Evolutionary conservation across 2,329 filamentous ascomycete genomes (phyloP).

Genomic region (Aspergillus hiratsukae): DNA sequence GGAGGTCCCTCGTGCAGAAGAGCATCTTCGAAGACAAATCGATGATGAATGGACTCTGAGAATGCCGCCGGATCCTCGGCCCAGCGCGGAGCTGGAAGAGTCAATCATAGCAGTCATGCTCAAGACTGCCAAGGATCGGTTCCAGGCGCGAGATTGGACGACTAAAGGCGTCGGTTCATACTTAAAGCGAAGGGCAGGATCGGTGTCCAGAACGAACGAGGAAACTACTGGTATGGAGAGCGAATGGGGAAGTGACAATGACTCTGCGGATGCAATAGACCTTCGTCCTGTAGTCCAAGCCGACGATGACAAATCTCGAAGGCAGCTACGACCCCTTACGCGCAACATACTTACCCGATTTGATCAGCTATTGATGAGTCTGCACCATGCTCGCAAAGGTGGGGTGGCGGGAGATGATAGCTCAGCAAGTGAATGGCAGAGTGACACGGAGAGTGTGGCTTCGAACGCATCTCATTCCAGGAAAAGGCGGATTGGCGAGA

Average conservation of each 20-base stretch:
- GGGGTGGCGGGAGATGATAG: constrained; percentile 31
- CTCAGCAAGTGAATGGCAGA: constrained; percentile 26
- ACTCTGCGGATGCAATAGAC: constrained; percentile 5
- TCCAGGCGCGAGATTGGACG: constrained; percentile 42
- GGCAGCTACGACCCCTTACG: constrained; percentile 63
- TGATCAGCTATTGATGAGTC: constrained; percentile 63
- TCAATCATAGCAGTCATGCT: constrained; percentile 64
- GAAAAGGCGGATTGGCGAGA: constrained; percentile 3
- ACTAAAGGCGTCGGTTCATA: background rate
- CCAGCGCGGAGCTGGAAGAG: constrained; percentile 64
- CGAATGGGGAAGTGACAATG: constrained; percentile 17
- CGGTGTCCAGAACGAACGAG: constrained; percentile 8
- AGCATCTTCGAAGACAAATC: constrained; percentile 47
- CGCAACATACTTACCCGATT: constrained; percentile 66
- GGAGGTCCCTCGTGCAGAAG: constrained; percentile 56
- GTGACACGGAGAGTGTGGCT: constrained; percentile 23
- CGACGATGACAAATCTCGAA: constrained; percentile 65
- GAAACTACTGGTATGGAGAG: constrained; percentile 16
- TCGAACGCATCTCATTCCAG: constrained; percentile 14
- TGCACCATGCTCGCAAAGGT: constrained; percentile 64
- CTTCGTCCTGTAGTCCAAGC: constrained; percentile 54
- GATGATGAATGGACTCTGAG: constrained; percentile 52
- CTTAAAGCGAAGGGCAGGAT: background rate
- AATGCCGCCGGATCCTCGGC: constrained; percentile 40
- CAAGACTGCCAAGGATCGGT: constrained; percentile 63